Evolutionary conservation across 371 early-diverging fungal genomes (phyloP), one percentile per base, ranked within the genome.

Genomic region (Batrachochytrium dendrobatidis): DNA sequence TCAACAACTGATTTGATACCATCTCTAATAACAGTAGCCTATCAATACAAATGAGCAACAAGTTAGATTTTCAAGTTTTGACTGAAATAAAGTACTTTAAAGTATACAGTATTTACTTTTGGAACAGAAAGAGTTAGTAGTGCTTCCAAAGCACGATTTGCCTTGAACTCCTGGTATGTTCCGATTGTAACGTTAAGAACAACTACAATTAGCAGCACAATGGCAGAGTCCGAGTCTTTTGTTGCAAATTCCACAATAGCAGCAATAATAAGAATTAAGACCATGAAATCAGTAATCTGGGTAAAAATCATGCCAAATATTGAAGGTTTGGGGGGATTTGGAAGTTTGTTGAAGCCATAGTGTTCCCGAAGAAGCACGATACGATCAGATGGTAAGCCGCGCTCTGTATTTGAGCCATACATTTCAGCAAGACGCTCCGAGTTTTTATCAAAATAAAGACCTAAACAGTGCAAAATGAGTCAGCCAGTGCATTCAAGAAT

Each of bases 61-160:
- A 63, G 33, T 17, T 17, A 35, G n/a, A 61, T 64, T 26, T 64
- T 26, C 62, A 20, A 26, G 34, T 39, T 18, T 62, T 15, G 44
- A n/a, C 25, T 17, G 15, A 20, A 48, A 18, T 55, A 35, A 53
- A n/a, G n/a, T n/a, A n/a, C n/a, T n/a, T 32, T 24, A 22, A 52
- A 51, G n/a, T n/a, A 60, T 24, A 10, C 5, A 44, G 52, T 30
- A 17, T 50, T 26, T 49, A 67, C 80, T 52, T 82, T 80, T 1
- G 92, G 90, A 1, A 92, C 90, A 5, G 86, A 79, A 57, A 94
- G 73, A 24, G 82, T 84, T 50, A 84, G 74, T 34, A 94, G 75
- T 17, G 94, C 89, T 56, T 90, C 91, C 75, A 94, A 73, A 4
- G 93, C 90, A 62, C 88, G 82, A 69, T 91, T 91, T 0, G 94